Conservation (phyloP, 2,329 filamentous ascomycete genomes). For the Ambrosiella beaveri region DNA sequence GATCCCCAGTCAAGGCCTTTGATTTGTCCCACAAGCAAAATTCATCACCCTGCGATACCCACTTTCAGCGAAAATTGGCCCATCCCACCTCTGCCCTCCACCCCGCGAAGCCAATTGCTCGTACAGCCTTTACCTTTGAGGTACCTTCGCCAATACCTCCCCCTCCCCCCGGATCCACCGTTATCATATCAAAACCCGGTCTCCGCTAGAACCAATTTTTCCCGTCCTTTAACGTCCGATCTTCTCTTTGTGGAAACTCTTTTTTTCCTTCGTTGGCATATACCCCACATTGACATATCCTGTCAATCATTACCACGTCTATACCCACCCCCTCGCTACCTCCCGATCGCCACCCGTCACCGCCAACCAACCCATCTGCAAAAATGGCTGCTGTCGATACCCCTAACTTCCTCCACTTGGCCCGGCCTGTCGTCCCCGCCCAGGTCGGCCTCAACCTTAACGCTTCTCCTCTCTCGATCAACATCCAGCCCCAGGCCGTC, state of each 20-base stretch:
- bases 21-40: slow-evolving; percentile 12
- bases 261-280: not conserved
- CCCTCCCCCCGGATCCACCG: no score
- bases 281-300: not conserved
- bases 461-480: slow-evolving; percentile 81
- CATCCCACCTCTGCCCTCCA: slow-evolving; percentile 8
- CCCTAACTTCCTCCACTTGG: slow-evolving; percentile 85
- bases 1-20: not conserved
- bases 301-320: not conserved
- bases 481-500: slow-evolving; percentile 78
- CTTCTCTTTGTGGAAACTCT: not conserved
- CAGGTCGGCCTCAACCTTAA: slow-evolving; percentile 63
- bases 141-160: no score
- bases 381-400: slow-evolving; percentile 58
- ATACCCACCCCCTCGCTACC: not conserved
- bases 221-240: not conserved
- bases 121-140: not conserved
- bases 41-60: slow-evolving; percentile 9
- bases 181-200: no score
- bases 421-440: slow-evolving; percentile 75
- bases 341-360: not conserved
- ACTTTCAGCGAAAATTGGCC: slow-evolving; percentile 12
- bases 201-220: not conserved
- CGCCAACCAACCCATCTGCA: slow-evolving; percentile 22
- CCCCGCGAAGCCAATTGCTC: slow-evolving; percentile 9